phyloP scores from a whole-genome alignment of 78 protist genomes.

The Salpingoeca rosetta region DNA sequence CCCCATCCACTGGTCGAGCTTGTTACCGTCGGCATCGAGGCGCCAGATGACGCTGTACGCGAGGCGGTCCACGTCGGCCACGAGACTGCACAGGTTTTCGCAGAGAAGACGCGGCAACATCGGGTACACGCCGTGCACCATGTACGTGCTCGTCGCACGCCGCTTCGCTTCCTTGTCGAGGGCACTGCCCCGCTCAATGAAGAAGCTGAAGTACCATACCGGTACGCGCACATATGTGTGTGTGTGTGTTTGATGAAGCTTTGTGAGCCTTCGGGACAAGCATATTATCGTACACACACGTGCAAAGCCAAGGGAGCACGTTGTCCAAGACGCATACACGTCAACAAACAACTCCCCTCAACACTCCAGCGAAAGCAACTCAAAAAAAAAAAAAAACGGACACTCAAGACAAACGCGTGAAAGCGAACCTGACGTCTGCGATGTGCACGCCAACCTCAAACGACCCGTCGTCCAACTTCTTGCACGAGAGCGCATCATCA shows the following conservation, averaged over 20 bases:
- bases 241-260: too few relatives aligned
- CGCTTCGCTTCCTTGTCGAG: slow-evolving; percentile 60
- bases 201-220: too few relatives aligned
- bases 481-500: slow-evolving; percentile 80
- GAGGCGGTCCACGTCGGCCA: slow-evolving; percentile 74
- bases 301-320: background rate
- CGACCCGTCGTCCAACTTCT: background rate
- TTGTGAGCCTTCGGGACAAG: too few relatives aligned
- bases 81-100: slow-evolving; percentile 70
- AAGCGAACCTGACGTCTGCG: slow-evolving; percentile 87
- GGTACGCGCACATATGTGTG: slow-evolving; percentile 10
- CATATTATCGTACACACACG: too few relatives aligned
- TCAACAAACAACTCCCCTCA: background rate
- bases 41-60: slow-evolving; percentile 73
- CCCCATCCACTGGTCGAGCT: slow-evolving; percentile 49
- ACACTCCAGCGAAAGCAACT: too few relatives aligned
- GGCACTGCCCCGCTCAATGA: slow-evolving; percentile 47
- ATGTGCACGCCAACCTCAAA: slow-evolving; percentile 82
- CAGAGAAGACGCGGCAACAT: slow-evolving; percentile 57
- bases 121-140: slow-evolving; percentile 72
- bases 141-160: slow-evolving; percentile 74
- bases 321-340: too few relatives aligned
- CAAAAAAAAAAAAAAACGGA: background rate
- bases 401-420: background rate
- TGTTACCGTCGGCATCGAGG: slow-evolving; percentile 40